phyloP scores from a whole-genome alignment of 2,329 filamentous ascomycete genomes.

The Aspergillus arachidicola region DNA sequence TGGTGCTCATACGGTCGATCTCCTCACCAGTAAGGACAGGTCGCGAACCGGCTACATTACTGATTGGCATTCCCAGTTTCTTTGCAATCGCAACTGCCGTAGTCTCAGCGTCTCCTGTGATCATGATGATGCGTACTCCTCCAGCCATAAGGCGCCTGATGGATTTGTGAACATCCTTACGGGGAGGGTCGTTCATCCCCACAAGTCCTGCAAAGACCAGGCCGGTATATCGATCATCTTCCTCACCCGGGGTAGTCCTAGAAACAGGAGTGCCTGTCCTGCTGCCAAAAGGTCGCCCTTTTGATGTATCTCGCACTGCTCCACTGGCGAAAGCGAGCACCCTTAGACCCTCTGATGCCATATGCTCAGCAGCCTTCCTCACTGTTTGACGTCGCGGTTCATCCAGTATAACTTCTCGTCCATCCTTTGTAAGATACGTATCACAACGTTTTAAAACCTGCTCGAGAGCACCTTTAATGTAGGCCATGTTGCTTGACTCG shows the following conservation, averaged over 20 bases:
- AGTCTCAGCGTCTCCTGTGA: conserved; percentile 93
- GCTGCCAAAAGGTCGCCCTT: conserved; percentile 53
- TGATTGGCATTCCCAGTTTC: conserved; percentile 90
- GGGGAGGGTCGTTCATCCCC: conserved; percentile 95
- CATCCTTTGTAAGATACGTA: conserved; percentile 84
- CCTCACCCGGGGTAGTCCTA: conserved; percentile 41
- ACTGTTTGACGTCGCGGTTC: conserved; percentile 73
- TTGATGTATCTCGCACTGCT: conserved; percentile 56
- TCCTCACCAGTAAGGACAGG: conserved; percentile 84
- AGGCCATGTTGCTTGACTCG: conserved; percentile 74
- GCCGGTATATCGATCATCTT: conserved; percentile 77
- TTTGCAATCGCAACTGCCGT: conserved; percentile 92
- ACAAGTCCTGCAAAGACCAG: conserved; percentile 90
- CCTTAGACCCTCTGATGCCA: conserved; percentile 86
- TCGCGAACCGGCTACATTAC: conserved; percentile 56
- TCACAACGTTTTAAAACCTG: conserved; percentile 84
- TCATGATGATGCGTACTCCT: conserved; percentile 98
- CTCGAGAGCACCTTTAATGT: conserved; percentile 94
- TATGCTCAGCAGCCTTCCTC: conserved; percentile 74
- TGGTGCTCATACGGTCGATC: conserved; percentile 86
- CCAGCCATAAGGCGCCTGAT: conserved; percentile 90
- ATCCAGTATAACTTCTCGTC: conserved; percentile 83
- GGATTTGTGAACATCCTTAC: conserved; percentile 84
- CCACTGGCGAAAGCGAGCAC: conserved; percentile 95
- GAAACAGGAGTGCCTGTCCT: conserved; percentile 52